These are phyloP conservation scores for Saxophila tyrrhenica DNA, from an alignment of 495 filamentous ascomycete species.

Conservation along the genomic window DNA sequence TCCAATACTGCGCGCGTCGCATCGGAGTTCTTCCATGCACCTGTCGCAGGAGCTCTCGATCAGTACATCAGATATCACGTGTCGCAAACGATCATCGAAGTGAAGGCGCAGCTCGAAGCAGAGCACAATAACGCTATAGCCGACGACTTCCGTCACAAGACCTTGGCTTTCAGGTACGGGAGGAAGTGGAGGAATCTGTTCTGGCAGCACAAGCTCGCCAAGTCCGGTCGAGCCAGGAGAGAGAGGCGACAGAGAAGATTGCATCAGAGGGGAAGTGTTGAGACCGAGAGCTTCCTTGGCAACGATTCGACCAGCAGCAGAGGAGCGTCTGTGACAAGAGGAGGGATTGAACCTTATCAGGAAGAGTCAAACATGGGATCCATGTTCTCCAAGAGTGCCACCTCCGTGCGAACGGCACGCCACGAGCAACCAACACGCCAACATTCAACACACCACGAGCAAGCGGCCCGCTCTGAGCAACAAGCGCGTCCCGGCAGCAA, in stretches of 20 bases:
- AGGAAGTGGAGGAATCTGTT: slow-evolving; percentile 17
- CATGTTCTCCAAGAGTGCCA: not conserved
- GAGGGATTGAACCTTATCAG: not conserved
- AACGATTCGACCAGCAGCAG: slow-evolving; percentile 1
- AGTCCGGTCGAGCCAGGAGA: slow-evolving; percentile 12
- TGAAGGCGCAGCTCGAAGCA: slow-evolving; percentile 1
- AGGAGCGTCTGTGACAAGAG: not conserved
- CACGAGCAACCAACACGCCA: too few relatives aligned
- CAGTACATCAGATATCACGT: slow-evolving; percentile 20
- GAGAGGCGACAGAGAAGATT: slow-evolving; percentile 10
- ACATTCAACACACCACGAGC: too few relatives aligned
- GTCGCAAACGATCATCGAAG: slow-evolving; percentile 5
- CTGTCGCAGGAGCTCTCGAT: slow-evolving; percentile 12
- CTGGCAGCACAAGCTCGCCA: slow-evolving; percentile 9
- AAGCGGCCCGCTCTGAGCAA: too few relatives aligned
- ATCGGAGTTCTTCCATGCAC: slow-evolving; percentile 9
- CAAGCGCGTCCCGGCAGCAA: not conserved
- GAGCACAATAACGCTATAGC: slow-evolving; percentile 10
- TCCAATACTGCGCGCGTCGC: slow-evolving; percentile 9
- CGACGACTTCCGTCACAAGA: slow-evolving; percentile 11
- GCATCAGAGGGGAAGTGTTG: slow-evolving; percentile 1
- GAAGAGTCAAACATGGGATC: not conserved
- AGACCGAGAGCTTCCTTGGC: not conserved
- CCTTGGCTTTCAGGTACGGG: slow-evolving; percentile 8
- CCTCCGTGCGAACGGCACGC: not conserved